phyloP scores from a whole-genome alignment of 2,329 filamentous ascomycete genomes.

The Phyllosticta paracitricarpa region DNA sequence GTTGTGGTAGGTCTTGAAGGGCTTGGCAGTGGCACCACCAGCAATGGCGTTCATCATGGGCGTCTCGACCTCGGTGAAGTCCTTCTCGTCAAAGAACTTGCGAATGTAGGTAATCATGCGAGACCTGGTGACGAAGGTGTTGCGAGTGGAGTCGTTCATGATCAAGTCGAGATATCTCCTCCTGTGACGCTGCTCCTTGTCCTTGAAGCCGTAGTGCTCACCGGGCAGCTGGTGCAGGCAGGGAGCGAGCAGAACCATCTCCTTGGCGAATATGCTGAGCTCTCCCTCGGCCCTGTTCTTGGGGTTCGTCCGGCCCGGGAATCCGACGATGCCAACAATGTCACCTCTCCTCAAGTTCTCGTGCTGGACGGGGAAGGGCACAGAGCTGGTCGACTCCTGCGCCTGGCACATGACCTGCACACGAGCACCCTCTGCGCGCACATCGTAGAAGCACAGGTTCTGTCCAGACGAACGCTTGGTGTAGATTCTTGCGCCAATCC shows the following conservation, averaged over 20 bases:
- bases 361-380: constrained; percentile 78
- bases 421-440: constrained; percentile 63
- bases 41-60: constrained; percentile 96
- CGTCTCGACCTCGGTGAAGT: constrained; percentile 92
- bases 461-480: constrained; percentile 61
- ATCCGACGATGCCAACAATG: constrained; percentile 80
- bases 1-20: constrained; percentile 93
- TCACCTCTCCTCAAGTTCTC: constrained; percentile 83
- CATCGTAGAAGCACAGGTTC: constrained; percentile 89
- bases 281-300: constrained; percentile 85
- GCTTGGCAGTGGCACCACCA: constrained; percentile 88
- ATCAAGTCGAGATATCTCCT: constrained; percentile 93
- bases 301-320: constrained; percentile 74
- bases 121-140: constrained; percentile 74
- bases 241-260: constrained; percentile 77
- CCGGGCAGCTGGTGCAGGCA: constrained; percentile 85
- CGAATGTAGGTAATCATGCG: constrained; percentile 87
- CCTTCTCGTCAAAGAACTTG: constrained; percentile 73
- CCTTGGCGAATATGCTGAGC: constrained; percentile 82
- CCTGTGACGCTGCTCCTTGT: constrained; percentile 85
- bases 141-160: constrained; percentile 81
- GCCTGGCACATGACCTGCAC: constrained; percentile 90
- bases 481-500: constrained; percentile 79
- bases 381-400: constrained; percentile 60
- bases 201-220: constrained; percentile 90